A percentile compares a stretch with the other conserved stretches of the same genome.
These are phyloP conservation scores for Endotrypanum monterogeii DNA, from an alignment of 208 protist species.

Conservation along the genomic window DNA sequence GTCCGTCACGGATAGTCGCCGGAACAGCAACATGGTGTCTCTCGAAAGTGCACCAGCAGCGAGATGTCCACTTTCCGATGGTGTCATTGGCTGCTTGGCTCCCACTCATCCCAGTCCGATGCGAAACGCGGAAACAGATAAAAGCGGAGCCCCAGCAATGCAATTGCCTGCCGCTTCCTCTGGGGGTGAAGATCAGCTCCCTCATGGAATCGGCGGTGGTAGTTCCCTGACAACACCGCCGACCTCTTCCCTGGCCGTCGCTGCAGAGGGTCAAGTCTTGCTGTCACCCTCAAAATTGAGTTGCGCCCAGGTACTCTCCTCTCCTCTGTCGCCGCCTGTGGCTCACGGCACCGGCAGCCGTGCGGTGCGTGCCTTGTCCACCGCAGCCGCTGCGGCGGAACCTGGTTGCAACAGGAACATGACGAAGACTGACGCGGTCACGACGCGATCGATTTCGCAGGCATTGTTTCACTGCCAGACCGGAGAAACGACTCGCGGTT, in stretches of 20 bases:
- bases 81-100: neutral
- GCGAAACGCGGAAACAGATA: neutral
- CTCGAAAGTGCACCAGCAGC: constrained; percentile 17
- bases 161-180: neutral
- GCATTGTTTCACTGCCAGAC: neutral
- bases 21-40: constrained; percentile 21
- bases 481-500: neutral
- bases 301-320: neutral
- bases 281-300: neutral
- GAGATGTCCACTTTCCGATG: neutral
- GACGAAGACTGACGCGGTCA: neutral
- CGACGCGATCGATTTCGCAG: neutral
- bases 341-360: constrained; percentile 23
- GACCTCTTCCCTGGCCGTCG: neutral
- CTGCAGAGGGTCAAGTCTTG: neutral
- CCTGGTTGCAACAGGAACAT: neutral
- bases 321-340: constrained; percentile 1
- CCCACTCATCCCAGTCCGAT: neutral
- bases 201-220: constrained; percentile 10
- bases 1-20: constrained; percentile 27
- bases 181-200: constrained; percentile 17
- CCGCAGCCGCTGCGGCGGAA: neutral
- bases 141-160: neutral
- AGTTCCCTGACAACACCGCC: constrained; percentile 9
- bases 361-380: constrained; percentile 17